A percentile compares a stretch with the other conserved stretches of the same genome.
Conservation (phyloP, 495 filamentous ascomycete species). For the Echria macrotheca region DNA sequence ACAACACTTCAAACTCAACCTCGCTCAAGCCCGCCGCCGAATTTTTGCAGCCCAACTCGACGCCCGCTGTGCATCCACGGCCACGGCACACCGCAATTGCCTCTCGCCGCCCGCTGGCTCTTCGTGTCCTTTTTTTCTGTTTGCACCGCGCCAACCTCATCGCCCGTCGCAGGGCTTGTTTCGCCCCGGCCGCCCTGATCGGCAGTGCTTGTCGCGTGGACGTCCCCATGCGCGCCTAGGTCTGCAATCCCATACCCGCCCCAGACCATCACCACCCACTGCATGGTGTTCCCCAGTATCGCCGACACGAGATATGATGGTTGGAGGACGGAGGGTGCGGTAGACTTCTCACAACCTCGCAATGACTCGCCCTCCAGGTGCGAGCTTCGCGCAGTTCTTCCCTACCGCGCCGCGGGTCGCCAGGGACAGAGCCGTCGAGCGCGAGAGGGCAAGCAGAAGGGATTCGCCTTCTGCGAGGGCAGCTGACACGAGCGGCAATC, state of each 20-base stretch:
- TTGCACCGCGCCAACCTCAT: not conserved
- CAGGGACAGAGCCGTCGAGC: conserved; percentile 51
- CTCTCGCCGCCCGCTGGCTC: not conserved
- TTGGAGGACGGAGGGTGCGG: conserved; percentile 45
- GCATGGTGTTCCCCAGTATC: conserved; percentile 38
- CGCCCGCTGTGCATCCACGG: not conserved
- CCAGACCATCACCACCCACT: conserved; percentile 21
- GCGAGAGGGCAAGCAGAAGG: conserved; percentile 37
- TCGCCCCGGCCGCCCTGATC: conserved; percentile 12
- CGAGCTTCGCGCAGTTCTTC: conserved; percentile 87
- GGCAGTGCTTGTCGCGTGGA: conserved; percentile 25
- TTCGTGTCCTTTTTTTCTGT: conserved; percentile 1
- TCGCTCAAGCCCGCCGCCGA: conserved; percentile 11
- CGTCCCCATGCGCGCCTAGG: conserved; percentile 24
- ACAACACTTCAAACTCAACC: conserved; percentile 23
- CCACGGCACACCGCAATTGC: too few relatives aligned
- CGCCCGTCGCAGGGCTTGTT: conserved; percentile 1
- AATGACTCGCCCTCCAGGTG: conserved; percentile 73
- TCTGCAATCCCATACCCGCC: too few relatives aligned
- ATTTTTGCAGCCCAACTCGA: conserved; percentile 11
- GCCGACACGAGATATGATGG: conserved; percentile 48
- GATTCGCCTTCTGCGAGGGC: conserved; percentile 25
- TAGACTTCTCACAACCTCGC: conserved; percentile 40
- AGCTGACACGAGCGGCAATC: conserved; percentile 21
- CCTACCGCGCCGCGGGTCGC: conserved; percentile 68